phyloP scores from a whole-genome alignment of 176 grass and related monocot species.

The Elymus sibiricus region DNA sequence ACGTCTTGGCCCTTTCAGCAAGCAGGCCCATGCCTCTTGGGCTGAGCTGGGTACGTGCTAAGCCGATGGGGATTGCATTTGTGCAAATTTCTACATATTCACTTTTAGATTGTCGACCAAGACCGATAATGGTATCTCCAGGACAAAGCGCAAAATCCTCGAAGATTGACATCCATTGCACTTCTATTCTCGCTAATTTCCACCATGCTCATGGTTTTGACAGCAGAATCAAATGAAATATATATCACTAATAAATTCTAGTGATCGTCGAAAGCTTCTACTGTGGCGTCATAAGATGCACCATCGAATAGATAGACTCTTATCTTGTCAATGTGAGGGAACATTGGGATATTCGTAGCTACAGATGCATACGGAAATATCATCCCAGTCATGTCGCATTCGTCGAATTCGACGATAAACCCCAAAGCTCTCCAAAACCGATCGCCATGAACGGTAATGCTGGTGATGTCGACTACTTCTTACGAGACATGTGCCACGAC shows the following conservation, averaged over 20 bases:
- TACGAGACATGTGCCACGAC: background rate
- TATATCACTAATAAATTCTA: conserved; percentile 14
- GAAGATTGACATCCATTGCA: no score
- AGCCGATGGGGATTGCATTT: no score
- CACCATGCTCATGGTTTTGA: background rate
- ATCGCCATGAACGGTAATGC: background rate
- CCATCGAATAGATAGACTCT: conserved; percentile 13
- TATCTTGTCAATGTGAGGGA: background rate
- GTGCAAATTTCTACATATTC: no score
- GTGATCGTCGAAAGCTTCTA: background rate
- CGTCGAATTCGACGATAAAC: background rate
- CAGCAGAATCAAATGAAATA: background rate
- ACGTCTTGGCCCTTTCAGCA: no score
- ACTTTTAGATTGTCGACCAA: background rate
- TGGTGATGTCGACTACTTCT: background rate
- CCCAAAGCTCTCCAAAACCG: background rate
- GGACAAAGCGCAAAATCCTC: background rate
- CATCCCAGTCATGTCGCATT: background rate
- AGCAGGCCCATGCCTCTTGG: no score
- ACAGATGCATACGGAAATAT: background rate
- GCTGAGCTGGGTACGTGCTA: no score
- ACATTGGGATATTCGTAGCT: no score
- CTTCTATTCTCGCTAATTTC: conserved; percentile 1
- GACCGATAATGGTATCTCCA: conserved; percentile 7
- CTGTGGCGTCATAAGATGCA: background rate